phyloP scores from a whole-genome alignment of 352 stramenopile genomes.

The Phytophthora macrochlamydospora region DNA sequence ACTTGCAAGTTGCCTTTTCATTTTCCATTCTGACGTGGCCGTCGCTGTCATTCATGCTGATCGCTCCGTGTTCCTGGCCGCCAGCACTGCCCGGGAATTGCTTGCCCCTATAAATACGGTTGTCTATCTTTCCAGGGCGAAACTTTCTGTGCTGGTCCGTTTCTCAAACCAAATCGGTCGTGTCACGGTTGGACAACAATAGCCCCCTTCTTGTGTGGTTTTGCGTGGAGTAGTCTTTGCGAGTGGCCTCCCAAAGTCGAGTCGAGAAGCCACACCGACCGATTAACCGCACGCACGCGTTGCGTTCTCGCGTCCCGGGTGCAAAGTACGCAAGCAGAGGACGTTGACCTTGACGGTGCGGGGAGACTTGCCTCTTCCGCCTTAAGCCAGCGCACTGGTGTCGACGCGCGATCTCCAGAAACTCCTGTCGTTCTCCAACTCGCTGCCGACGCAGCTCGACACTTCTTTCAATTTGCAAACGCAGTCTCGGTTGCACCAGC shows the following conservation, averaged over 20 bases:
- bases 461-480: conserved; percentile 6
- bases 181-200: conserved; percentile 28
- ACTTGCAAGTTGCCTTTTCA: background rate
- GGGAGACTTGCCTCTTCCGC: conserved; percentile 25
- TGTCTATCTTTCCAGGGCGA: background rate
- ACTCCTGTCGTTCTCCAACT: conserved; percentile 33
- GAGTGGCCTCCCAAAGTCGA: conserved; percentile 1
- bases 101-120: conserved; percentile 19
- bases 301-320: background rate
- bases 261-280: conserved; percentile 5
- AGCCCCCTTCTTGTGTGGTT: conserved; percentile 11
- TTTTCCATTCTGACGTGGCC: too few species aligned
- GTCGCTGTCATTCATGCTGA: background rate
- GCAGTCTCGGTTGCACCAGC: conserved; percentile 11
- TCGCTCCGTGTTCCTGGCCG: background rate
- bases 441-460: conserved; percentile 19
- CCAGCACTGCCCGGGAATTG: conserved; percentile 4
- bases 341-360: background rate
- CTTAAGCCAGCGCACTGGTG: conserved; percentile 15
- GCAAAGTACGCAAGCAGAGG: background rate
- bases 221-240: conserved; percentile 17
- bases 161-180: conserved; percentile 5
- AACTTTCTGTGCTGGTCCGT: conserved; percentile 13
- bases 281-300: too few species aligned
- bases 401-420: conserved; percentile 24